Evolutionary conservation across 2,329 filamentous ascomycete species (phyloP).

Genomic region (Dothideomycetidae sp.): DNA sequence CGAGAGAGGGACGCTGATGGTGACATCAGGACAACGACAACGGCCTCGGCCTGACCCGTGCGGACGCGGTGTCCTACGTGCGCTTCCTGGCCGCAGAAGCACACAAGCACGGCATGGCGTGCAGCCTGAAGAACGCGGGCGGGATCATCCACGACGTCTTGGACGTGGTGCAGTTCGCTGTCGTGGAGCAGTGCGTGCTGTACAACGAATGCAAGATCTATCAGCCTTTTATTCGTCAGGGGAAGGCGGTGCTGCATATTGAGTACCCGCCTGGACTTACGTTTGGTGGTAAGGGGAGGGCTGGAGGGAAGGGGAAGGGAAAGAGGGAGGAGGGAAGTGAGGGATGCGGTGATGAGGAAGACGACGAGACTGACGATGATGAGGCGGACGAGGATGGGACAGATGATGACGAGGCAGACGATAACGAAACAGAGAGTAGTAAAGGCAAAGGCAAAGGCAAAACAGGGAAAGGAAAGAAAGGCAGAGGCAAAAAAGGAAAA

Average conservation of each 20-base stretch:
- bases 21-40: conserved; percentile 37
- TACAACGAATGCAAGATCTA: conserved; percentile 47
- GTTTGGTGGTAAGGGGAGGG: too few relatives aligned
- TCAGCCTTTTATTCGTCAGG: conserved; percentile 41
- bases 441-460: background rate
- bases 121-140: conserved; percentile 56
- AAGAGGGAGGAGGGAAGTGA: too few relatives aligned
- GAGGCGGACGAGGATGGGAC: too few relatives aligned
- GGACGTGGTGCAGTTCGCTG: conserved; percentile 45
- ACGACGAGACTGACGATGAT: too few relatives aligned
- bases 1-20: background rate
- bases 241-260: conserved; percentile 59
- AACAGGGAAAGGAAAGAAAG: background rate
- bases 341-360: too few relatives aligned
- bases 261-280: conserved; percentile 56
- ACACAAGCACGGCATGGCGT: conserved; percentile 39
- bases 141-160: conserved; percentile 41
- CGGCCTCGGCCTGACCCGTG: conserved; percentile 43
- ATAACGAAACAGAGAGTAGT: background rate
- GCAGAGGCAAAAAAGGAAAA: background rate
- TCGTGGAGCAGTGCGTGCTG: conserved; percentile 56
- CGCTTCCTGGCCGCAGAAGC: conserved; percentile 45
- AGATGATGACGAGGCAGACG: background rate
- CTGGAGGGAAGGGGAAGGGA: too few relatives aligned
- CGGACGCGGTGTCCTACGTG: conserved; percentile 45